phyloP scores from a whole-genome alignment of 768 basidiomycete genomes.

The Auricularia sp. region DNA sequence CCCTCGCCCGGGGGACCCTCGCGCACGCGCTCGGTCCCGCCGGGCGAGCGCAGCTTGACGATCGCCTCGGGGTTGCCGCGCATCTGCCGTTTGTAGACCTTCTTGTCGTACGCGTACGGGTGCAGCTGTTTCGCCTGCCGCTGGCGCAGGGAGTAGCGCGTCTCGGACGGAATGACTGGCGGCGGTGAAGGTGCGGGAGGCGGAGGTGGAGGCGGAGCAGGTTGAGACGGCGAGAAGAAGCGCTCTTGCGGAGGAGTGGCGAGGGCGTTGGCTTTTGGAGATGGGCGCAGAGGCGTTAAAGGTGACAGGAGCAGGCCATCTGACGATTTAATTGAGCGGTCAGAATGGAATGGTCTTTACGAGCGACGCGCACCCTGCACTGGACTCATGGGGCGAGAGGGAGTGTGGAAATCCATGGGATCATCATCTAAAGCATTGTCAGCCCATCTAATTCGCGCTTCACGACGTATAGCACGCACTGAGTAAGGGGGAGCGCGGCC shows the following conservation, averaged over 20 bases:
- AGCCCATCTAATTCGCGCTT: too few species aligned
- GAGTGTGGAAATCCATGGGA: too few species aligned
- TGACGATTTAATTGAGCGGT: too few species aligned
- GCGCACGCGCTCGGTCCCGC: neutral
- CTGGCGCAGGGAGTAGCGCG: conserved; percentile 45
- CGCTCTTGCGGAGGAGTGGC: neutral
- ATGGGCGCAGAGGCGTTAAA: neutral
- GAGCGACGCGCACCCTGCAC: too few species aligned
- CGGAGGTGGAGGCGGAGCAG: conserved; percentile 1
- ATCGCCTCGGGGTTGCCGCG: conserved; percentile 57
- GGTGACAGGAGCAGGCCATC: neutral
- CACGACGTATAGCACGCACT: too few species aligned
- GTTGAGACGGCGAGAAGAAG: conserved; percentile 1
- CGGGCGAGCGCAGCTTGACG: conserved; percentile 27
- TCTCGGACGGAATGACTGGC: neutral
- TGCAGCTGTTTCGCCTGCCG: conserved; percentile 47
- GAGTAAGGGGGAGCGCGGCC: too few species aligned
- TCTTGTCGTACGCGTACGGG: conserved; percentile 51
- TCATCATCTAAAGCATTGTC: too few species aligned
- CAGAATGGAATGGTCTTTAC: too few species aligned
- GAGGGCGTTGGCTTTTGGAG: neutral
- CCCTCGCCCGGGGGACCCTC: neutral
- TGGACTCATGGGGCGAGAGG: too few species aligned
- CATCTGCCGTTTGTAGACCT: conserved; percentile 42
- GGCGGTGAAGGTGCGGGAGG: neutral